Evolutionary conservation across 1,284 basidiomycete genomes (phyloP).

Genomic region (Ceratobasidium sp.): DNA sequence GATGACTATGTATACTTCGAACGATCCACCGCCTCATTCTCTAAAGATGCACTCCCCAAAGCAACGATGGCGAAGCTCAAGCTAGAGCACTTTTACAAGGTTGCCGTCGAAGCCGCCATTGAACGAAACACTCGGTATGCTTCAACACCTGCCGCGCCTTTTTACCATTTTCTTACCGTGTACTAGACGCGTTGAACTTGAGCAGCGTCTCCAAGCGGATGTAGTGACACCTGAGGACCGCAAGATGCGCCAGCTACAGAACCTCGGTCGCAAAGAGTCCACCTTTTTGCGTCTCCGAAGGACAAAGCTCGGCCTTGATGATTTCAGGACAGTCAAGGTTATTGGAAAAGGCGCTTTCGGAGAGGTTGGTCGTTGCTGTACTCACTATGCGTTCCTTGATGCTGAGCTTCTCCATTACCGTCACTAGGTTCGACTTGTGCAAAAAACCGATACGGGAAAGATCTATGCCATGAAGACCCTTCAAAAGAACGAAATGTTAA

Average conservation of each 20-base stretch:
- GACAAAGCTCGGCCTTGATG: constrained; percentile 91
- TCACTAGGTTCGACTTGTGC: constrained; percentile 86
- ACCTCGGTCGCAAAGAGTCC: constrained; percentile 91
- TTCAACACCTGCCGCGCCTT: not conserved
- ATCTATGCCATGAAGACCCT: constrained; percentile 99
- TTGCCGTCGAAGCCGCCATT: constrained; percentile 90
- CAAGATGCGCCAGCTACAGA: constrained; percentile 90
- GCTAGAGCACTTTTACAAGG: constrained; percentile 97
- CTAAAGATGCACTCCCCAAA: constrained; percentile 88
- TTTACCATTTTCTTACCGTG: not conserved
- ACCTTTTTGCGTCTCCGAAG: constrained; percentile 90
- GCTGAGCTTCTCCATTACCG: constrained; percentile 21
- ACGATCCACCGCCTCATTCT: constrained; percentile 83
- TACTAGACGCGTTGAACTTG: constrained; percentile 87
- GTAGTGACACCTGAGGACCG: constrained; percentile 80
- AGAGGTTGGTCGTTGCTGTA: constrained; percentile 66
- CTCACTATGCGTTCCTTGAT: constrained; percentile 4
- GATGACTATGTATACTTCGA: constrained; percentile 95
- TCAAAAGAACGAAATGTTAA: constrained; percentile 98
- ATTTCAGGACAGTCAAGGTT: constrained; percentile 98
- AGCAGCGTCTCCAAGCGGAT: constrained; percentile 85
- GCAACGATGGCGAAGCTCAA: constrained; percentile 97
- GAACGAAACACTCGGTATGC: constrained; percentile 84
- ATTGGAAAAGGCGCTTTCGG: constrained; percentile 99
- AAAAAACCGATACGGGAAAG: constrained; percentile 97